Conservation (phyloP, 176 grass and related monocot species). For the Microstegium vimineum region DNA sequence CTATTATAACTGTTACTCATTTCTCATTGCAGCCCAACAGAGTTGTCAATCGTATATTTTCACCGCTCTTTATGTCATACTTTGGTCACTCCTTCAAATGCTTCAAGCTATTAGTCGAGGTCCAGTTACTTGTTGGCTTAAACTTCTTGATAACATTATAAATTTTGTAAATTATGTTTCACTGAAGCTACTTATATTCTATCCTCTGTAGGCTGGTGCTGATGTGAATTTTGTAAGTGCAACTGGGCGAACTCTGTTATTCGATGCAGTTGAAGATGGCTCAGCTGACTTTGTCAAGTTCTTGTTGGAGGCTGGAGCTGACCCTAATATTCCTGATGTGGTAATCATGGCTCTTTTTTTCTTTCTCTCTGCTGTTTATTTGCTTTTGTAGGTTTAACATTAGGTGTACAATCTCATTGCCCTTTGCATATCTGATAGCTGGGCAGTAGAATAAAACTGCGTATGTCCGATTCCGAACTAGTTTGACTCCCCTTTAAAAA, state of each 20-base stretch:
- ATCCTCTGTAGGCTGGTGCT: conserved; percentile 39
- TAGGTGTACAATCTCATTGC: not conserved
- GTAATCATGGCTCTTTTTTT: not conserved
- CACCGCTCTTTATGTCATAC: conserved; percentile 26
- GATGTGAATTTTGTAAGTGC: conserved; percentile 29
- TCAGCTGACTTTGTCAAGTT: conserved; percentile 20
- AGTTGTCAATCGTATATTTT: conserved; percentile 5
- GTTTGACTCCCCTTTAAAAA: not conserved
- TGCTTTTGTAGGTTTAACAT: not conserved
- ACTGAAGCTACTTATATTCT: not conserved
- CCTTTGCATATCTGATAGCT: not conserved
- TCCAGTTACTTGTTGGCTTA: not conserved
- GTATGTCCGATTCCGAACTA: not conserved
- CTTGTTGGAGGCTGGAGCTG: conserved; percentile 30
- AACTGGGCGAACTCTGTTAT: conserved; percentile 5
- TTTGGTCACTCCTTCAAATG: conserved; percentile 18
- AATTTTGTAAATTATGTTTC: not conserved
- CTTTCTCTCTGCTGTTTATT: not conserved
- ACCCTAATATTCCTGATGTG: not conserved
- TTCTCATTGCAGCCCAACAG: conserved; percentile 25
- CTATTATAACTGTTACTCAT: not conserved
- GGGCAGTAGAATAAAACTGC: not conserved
- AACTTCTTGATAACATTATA: not conserved
- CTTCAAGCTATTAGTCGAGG: conserved; percentile 36
- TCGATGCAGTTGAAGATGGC: conserved; percentile 4